Evolutionary conservation across 2,329 filamentous ascomycete species (phyloP).

Genomic region (Ophiosphaerella herpotricha): DNA sequence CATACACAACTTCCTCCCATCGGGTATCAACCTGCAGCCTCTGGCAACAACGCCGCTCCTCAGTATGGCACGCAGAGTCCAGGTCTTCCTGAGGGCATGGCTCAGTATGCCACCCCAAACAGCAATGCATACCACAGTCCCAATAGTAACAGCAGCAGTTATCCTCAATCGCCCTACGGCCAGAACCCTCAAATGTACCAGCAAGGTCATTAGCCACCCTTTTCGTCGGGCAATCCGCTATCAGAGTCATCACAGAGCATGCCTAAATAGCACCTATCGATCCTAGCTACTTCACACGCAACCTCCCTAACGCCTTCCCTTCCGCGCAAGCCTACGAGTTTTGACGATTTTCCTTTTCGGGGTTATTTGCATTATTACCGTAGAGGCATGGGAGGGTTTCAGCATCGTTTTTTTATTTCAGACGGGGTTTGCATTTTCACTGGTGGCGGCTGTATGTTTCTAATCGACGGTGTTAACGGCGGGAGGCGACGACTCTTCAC

Average conservation of each 20-base stretch:
- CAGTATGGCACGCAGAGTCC: constrained; percentile 54
- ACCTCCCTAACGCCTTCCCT: constrained; percentile 12
- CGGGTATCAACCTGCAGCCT: constrained; percentile 55
- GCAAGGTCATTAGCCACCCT: constrained; percentile 42
- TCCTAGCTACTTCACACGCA: not conserved
- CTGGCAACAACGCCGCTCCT: constrained; percentile 47
- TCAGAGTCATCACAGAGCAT: not conserved
- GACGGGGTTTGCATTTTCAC: constrained; percentile 45
- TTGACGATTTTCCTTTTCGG: constrained; percentile 32
- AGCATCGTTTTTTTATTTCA: constrained; percentile 27
- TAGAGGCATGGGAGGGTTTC: constrained; percentile 30
- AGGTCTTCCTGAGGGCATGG: constrained; percentile 54
- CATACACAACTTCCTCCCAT: constrained; percentile 58
- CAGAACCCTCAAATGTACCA: constrained; percentile 55
- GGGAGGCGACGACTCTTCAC: constrained; percentile 18
- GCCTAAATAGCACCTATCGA: not conserved
- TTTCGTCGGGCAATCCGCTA: constrained; percentile 2
- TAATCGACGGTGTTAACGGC: constrained; percentile 37
- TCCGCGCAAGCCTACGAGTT: constrained; percentile 11
- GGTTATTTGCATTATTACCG: constrained; percentile 28
- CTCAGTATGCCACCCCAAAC: constrained; percentile 52
- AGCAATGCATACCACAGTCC: constrained; percentile 51
- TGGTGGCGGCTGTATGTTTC: constrained; percentile 46
- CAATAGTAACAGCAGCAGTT: constrained; percentile 52
- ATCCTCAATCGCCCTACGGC: constrained; percentile 57